Evolutionary conservation across 768 basidiomycete genomes (phyloP), one percentile per base, ranked within the genome.

Genomic region (Thelephora ganbajun): DNA sequence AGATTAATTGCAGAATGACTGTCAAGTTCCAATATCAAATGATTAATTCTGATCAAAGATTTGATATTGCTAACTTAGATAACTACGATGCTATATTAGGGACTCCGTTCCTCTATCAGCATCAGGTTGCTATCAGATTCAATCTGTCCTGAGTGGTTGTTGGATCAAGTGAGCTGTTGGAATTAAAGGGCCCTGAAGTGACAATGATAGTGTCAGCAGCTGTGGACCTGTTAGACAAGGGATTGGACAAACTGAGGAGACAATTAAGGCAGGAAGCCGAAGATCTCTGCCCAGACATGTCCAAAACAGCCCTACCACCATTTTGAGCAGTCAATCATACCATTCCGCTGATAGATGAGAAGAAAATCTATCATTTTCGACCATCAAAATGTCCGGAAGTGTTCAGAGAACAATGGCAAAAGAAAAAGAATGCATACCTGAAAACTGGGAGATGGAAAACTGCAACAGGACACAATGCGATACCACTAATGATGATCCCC

Each of bases 31-130:
- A 42, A 14, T 60, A 43, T 36, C 50, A 57, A 19, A 26, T 43
- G 0, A 57, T 60, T 20, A 53, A 33, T 12, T 45, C 44, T 23
- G 43, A 58, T 13, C 34, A 59, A 0, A 50, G 56, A 1, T 69
- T 71, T 43, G 60, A 71, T 50, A 51, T 71, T 0, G 58, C 62
- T 0, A 71, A 71, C 43, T 6, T 71, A 0, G 56, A 63, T 0
- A 58, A 53, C 3, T 71, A 72, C 35, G 66, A 73, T n/a, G n/a
- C 55, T 2, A 54, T 61, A 1, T 35, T 61, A 1, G 60, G 64
- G 11, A 63, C 62, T 1, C 63, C 62, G 5, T 65, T 64, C 44
- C 14, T 62, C 5, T 61, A 30, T 44, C 54, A 61, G 45, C 56
- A 60, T 43, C n/a, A 49, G 16, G 52, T 60, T 2, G 19, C 35